Base-by-base conservation (phyloP, 1,284 basidiomycete genomes). In the Rhodotorula sp. region DNA sequence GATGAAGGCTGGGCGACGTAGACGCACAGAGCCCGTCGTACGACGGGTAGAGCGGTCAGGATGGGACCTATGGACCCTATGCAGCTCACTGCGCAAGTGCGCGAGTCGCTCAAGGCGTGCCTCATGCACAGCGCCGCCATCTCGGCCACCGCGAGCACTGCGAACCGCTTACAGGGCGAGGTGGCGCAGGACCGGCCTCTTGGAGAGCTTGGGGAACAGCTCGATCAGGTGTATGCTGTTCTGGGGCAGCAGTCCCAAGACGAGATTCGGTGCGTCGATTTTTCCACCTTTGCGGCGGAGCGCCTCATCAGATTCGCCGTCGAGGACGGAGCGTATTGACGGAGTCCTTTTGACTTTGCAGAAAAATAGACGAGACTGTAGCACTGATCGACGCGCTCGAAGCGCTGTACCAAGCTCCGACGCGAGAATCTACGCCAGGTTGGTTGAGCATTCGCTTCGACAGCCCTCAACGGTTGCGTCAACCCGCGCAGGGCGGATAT, bases 111-210 rank as follows among this genome's bases (percentile, higher is more conserved):
- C 47, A 59, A 63, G 26, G 54, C 57, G 31, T 75, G 70, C 58
- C 52, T 69, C 50, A 31, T 54, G 2, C 69, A 68, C 43, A 64
- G 55, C 26, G 60, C 34, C 10, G 43, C 61, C 48, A 60, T 76
- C 60, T 67, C 66, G 60, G 45, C 52, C 14, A 57, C 72, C 6
- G 60, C 74, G 18, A 69, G 70, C 59, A 68, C 70, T 49, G 70
- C 65, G 55, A 74, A 76, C 67, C 68, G 70, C 55, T 56, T 74
- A 16, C 75, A 76, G 52, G 45, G 56, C 7, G 72, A 74, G 50
- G 72, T 70, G 12, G 64, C 48, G 18, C 72, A 66, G 34, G 52
- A 49, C 31, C 68, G 68, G 54, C 71, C 71, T 1, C 31, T 70
- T 45, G 54, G 28, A 5, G 31, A 59, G 16, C 62, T 74, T 38